Evolutionary conservation across 805 yeast species (phyloP).

Genomic region (Pichia thaimueangensis): DNA sequence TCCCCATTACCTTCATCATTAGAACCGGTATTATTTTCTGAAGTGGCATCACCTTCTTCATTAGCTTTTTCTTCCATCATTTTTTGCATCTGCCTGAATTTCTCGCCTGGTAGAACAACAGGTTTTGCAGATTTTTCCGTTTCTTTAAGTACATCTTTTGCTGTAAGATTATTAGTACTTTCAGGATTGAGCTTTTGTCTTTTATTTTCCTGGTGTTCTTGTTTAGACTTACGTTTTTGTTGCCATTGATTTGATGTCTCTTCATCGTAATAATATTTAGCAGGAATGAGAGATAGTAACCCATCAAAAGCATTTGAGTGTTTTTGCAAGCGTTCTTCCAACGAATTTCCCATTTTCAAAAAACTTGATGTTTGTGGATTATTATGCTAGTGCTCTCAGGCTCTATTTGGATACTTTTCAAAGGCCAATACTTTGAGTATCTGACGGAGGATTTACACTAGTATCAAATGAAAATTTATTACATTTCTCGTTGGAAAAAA

Average conservation of each 20-base stretch:
- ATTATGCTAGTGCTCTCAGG: background rate
- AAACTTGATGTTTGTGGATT: background rate
- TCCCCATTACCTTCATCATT: conserved; percentile 6
- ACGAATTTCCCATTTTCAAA: conserved; percentile 16
- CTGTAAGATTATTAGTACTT: conserved; percentile 39
- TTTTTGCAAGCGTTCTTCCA: conserved; percentile 66
- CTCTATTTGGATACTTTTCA: background rate
- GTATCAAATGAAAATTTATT: too few relatives aligned
- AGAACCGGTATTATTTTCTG: conserved; percentile 17
- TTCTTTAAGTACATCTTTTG: conserved; percentile 53
- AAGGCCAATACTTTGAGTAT: background rate
- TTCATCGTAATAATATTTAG: conserved; percentile 88
- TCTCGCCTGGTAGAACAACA: conserved; percentile 33
- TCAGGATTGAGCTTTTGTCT: conserved; percentile 73
- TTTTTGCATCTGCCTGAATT: conserved; percentile 7
- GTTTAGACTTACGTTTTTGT: conserved; percentile 67
- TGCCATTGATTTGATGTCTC: conserved; percentile 89
- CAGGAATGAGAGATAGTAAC: conserved; percentile 82
- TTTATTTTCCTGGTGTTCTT: conserved; percentile 54
- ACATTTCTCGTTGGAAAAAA: too few relatives aligned
- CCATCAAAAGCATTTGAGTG: conserved; percentile 86
- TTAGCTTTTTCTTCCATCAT: conserved; percentile 11
- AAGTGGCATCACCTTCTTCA: conserved; percentile 26
- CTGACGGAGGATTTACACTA: too few relatives aligned
- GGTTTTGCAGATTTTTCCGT: conserved; percentile 49